These are phyloP conservation scores for Mortierella alpina DNA, from an alignment of 192 early-diverging fungal genomes.

Conservation along the genomic window DNA sequence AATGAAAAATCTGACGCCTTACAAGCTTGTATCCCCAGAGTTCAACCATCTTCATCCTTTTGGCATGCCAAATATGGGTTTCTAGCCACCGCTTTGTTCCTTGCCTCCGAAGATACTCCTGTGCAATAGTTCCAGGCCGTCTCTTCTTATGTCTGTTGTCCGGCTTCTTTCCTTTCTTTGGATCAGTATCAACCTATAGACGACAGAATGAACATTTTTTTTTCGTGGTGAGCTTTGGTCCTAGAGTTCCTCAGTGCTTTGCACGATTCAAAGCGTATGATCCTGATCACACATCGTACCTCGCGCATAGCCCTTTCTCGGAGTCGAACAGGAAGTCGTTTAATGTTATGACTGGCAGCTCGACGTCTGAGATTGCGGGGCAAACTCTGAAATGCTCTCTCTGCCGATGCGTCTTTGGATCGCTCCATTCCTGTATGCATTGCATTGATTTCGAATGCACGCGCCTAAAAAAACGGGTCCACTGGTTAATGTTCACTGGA, in stretches of 20 bases:
- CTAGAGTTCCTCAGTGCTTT: not conserved
- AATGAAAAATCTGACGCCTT: constrained; percentile 23
- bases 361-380: constrained; percentile 92
- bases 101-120: constrained; percentile 65
- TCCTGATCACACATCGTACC: constrained; percentile 23
- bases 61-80: constrained; percentile 98
- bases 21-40: constrained; percentile 85
- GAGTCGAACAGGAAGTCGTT: constrained; percentile 86
- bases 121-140: constrained; percentile 52
- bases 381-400: constrained; percentile 86
- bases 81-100: constrained; percentile 87
- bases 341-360: constrained; percentile 94
- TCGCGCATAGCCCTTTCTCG: constrained; percentile 83
- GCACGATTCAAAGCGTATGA: not conserved
- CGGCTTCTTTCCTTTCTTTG: constrained; percentile 59
- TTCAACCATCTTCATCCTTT: constrained; percentile 94
- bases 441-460: constrained; percentile 87
- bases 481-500: constrained; percentile 1
- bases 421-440: constrained; percentile 82
- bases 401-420: constrained; percentile 60
- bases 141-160: constrained; percentile 54
- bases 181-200: constrained; percentile 39
- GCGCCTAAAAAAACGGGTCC: constrained; percentile 59
- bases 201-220: not conserved
- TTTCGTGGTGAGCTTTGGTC: not conserved